These are phyloP conservation scores for Cladosporium sp. DNA, from an alignment of 2,329 filamentous ascomycete species.

Conservation along the genomic window DNA sequence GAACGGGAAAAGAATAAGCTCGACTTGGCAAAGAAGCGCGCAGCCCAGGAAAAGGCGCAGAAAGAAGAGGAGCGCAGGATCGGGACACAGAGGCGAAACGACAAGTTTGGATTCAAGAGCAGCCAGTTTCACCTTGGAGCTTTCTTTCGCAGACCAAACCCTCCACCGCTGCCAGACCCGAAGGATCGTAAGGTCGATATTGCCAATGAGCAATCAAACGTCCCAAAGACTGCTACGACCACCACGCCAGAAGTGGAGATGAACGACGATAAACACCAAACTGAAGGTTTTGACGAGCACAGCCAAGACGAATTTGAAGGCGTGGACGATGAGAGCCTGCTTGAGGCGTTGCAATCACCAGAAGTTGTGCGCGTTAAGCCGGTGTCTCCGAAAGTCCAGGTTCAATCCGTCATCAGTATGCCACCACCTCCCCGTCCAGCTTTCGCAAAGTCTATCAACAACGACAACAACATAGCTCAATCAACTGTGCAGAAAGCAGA, in stretches of 20 bases:
- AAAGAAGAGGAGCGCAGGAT: slow-evolving; percentile 23
- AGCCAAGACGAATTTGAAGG: slow-evolving; percentile 21
- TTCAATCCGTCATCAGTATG: slow-evolving; percentile 18
- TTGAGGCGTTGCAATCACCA: slow-evolving; percentile 27
- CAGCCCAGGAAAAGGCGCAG: slow-evolving; percentile 30
- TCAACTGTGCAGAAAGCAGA: not conserved
- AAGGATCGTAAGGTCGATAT: not conserved
- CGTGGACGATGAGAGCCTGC: slow-evolving; percentile 36
- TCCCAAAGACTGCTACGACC: not conserved
- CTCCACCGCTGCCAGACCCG: not conserved
- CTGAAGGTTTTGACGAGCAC: not conserved
- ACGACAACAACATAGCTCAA: not conserved
- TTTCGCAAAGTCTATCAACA: not conserved
- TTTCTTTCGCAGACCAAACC: slow-evolving; percentile 33
- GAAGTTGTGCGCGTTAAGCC: not conserved
- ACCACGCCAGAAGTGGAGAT: not conserved
- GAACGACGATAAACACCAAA: slow-evolving; percentile 7
- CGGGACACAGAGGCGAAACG: slow-evolving; percentile 35
- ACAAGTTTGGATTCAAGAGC: slow-evolving; percentile 38
- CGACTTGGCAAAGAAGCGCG: slow-evolving; percentile 33
- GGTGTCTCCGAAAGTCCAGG: too few species aligned
- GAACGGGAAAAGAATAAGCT: slow-evolving; percentile 36
- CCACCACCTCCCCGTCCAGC: slow-evolving; percentile 16
- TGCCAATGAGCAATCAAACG: not conserved
- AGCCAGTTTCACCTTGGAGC: slow-evolving; percentile 39